Evolutionary conservation across 1,139 yeast species (phyloP).

Genomic region (Yamadazyma sp.): DNA sequence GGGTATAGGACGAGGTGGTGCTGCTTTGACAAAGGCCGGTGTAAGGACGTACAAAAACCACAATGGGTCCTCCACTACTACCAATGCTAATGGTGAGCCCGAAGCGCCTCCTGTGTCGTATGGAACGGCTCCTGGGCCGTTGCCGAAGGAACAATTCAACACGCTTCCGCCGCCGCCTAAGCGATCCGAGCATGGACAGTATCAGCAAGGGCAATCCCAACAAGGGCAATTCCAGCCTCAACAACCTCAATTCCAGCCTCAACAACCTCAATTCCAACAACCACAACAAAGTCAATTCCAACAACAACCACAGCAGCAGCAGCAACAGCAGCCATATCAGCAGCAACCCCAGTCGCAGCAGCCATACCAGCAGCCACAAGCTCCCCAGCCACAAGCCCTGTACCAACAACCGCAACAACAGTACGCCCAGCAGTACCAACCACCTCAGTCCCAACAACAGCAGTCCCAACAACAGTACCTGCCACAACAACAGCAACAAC

Average conservation of each 20-base stretch:
- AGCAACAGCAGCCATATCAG: constrained; percentile 1
- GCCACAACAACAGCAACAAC: constrained; percentile 6
- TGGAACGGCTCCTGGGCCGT: constrained; percentile 14
- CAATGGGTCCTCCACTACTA: constrained; percentile 16
- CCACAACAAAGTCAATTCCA: not conserved
- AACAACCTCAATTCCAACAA: constrained; percentile 1
- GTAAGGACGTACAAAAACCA: constrained; percentile 46
- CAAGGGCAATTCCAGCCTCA: constrained; percentile 10
- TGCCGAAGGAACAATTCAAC: constrained; percentile 23
- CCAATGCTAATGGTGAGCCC: constrained; percentile 2
- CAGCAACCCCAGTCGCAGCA: constrained; percentile 3
- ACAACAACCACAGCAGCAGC: not conserved
- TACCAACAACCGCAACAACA: constrained; percentile 3
- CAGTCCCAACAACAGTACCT: constrained; percentile 3
- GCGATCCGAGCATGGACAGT: constrained; percentile 21
- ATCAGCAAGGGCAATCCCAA: constrained; percentile 4
- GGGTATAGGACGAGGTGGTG: constrained; percentile 52
- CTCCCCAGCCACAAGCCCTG: not conserved
- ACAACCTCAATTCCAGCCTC: constrained; percentile 3
- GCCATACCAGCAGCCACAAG: constrained; percentile 1
- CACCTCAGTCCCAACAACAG: not conserved
- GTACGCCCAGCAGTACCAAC: constrained; percentile 2
- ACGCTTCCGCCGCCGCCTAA: constrained; percentile 41
- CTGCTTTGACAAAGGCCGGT: constrained; percentile 50
- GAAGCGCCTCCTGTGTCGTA: not conserved